These are phyloP conservation scores for Boeremia lycopersici DNA, from an alignment of 2,329 filamentous ascomycete genomes.

Conservation along the genomic window DNA sequence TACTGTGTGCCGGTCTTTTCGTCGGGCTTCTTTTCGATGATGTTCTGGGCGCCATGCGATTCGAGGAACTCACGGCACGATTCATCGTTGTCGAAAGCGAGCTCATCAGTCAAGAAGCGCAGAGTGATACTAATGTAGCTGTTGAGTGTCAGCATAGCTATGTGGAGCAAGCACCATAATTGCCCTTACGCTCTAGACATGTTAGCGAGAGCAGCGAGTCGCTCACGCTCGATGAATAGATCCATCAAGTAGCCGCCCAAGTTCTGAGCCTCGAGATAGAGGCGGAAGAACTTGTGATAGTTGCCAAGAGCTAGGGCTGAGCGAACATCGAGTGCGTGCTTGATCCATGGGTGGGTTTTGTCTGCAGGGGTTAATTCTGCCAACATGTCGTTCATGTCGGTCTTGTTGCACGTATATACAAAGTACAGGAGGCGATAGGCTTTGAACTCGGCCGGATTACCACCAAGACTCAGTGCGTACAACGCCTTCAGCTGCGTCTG, in stretches of 20 bases:
- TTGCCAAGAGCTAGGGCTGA: conserved; percentile 92
- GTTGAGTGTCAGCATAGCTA: conserved; percentile 54
- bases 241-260: conserved; percentile 99
- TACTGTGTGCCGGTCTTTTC: conserved; percentile 23
- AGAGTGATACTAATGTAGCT: conserved; percentile 93
- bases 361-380: conserved; percentile 99
- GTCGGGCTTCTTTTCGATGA: conserved; percentile 77
- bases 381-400: conserved; percentile 96
- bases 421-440: conserved; percentile 99
- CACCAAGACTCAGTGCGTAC: conserved; percentile 85
- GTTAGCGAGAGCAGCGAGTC: conserved; percentile 84
- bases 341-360: conserved; percentile 80
- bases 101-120: conserved; percentile 91
- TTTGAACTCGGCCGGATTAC: conserved; percentile 94
- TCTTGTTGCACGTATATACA: conserved; percentile 97
- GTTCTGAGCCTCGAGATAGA: conserved; percentile 91
- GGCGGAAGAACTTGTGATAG: conserved; percentile 96
- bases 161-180: no score
- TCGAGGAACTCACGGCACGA: conserved; percentile 91
- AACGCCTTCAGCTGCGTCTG: conserved; percentile 95
- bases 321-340: conserved; percentile 89
- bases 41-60: conserved; percentile 74
- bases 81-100: conserved; percentile 91
- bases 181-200: conserved; percentile 92
- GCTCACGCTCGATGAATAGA: conserved; percentile 96